A percentile compares a stretch with the other conserved stretches of the same genome.
phyloP scores from a whole-genome alignment of 306 rosid genomes.

The Vigna unguiculata region DNA sequence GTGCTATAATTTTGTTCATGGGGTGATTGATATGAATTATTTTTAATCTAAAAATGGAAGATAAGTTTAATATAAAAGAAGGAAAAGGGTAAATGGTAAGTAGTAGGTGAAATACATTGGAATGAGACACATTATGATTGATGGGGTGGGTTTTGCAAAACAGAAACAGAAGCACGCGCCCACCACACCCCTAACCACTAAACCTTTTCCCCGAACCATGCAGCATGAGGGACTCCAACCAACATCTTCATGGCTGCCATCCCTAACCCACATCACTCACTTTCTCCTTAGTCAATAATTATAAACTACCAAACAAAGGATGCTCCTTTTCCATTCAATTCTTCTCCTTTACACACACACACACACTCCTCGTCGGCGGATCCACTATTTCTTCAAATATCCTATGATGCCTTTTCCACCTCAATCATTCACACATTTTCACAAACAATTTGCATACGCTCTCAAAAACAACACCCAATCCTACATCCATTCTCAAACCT shows the following conservation, averaged over 20 bases:
- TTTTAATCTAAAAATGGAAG: too few species aligned
- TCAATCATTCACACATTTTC: not conserved
- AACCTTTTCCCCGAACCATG: slow-evolving; percentile 39
- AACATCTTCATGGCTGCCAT: slow-evolving; percentile 54
- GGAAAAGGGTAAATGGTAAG: too few species aligned
- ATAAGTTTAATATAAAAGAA: too few species aligned
- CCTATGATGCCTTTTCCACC: slow-evolving; percentile 14
- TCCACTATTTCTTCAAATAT: slow-evolving; percentile 22
- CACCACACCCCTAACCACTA: slow-evolving; percentile 46
- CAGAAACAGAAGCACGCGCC: slow-evolving; percentile 46
- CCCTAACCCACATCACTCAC: slow-evolving; percentile 47
- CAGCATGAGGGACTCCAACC: slow-evolving; percentile 52
- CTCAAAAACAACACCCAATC: too few species aligned
- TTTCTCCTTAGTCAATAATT: slow-evolving; percentile 31
- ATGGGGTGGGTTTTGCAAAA: slow-evolving; percentile 4
- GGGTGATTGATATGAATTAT: too few species aligned
- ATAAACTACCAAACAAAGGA: slow-evolving; percentile 31
- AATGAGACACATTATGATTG: not conserved
- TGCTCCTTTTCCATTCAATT: slow-evolving; percentile 28
- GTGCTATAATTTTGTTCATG: too few species aligned
- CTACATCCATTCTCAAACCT: too few species aligned
- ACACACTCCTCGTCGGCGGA: slow-evolving; percentile 11
- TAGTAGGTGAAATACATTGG: not conserved
- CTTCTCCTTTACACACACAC: not conserved
- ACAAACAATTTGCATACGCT: too few species aligned